phyloP scores from a whole-genome alignment of 2,329 filamentous ascomycete species.

The Cephalotrichum gorgonifer region DNA sequence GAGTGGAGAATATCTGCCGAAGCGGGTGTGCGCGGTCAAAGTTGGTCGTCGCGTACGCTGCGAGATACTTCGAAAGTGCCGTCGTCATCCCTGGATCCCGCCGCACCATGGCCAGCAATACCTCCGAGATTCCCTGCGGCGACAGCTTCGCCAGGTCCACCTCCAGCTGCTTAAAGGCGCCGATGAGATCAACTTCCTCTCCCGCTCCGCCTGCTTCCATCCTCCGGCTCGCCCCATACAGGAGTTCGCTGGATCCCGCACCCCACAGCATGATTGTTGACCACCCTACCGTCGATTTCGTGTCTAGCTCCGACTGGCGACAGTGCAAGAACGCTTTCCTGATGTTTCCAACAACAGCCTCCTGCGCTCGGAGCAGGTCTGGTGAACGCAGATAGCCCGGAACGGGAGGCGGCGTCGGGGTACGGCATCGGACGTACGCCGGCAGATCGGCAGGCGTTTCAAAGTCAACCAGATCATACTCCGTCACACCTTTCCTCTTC shows the following conservation, averaged over 20 bases:
- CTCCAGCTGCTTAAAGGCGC: slow-evolving; percentile 31
- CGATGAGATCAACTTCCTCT: slow-evolving; percentile 27
- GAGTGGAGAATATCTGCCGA: slow-evolving; percentile 28
- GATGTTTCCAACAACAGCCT: slow-evolving; percentile 31
- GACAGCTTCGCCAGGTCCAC: slow-evolving; percentile 30
- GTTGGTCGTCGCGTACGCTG: slow-evolving; percentile 31
- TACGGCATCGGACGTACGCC: slow-evolving; percentile 31
- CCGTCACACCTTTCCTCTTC: slow-evolving; percentile 41
- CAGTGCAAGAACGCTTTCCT: slow-evolving; percentile 33
- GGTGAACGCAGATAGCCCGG: slow-evolving; percentile 30
- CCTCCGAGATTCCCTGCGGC: slow-evolving; percentile 30
- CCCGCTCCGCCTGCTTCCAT: slow-evolving; percentile 29
- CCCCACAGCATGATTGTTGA: slow-evolving; percentile 31
- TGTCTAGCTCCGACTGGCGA: slow-evolving; percentile 29
- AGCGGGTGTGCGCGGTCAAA: slow-evolving; percentile 31
- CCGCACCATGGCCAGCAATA: slow-evolving; percentile 31
- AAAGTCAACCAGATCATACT: slow-evolving; percentile 39
- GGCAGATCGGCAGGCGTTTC: slow-evolving; percentile 30
- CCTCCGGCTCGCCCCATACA: slow-evolving; percentile 31
- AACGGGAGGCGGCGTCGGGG: slow-evolving; percentile 30
- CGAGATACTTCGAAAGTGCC: slow-evolving; percentile 33
- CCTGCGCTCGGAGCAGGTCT: slow-evolving; percentile 31
- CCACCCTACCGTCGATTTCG: slow-evolving; percentile 26
- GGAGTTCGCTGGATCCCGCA: slow-evolving; percentile 29
- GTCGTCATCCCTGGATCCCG: slow-evolving; percentile 33